phyloP scores from a whole-genome alignment of 2,329 filamentous ascomycete genomes.

The Hypoxylon sp. region DNA sequence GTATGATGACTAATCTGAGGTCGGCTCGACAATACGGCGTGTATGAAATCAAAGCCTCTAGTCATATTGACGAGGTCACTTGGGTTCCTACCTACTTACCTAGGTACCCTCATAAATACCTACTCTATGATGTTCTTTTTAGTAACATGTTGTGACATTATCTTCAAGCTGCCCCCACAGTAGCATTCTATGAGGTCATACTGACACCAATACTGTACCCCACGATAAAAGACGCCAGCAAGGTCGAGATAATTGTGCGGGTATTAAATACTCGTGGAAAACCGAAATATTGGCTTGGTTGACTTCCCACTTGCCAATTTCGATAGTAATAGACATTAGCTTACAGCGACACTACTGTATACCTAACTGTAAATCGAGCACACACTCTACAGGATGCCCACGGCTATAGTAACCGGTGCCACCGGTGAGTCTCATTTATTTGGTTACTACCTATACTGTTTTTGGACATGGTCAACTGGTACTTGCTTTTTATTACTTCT shows the following conservation, averaged over 20 bases:
- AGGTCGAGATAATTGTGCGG: neutral
- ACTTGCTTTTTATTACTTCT: neutral
- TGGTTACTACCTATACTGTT: too few species aligned
- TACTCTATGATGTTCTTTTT: neutral
- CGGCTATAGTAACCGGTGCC: slow-evolving; percentile 42
- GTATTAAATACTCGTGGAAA: neutral
- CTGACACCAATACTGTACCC: slow-evolving; percentile 6
- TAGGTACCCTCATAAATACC: too few species aligned
- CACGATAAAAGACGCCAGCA: neutral
- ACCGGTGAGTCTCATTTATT: slow-evolving; percentile 30
- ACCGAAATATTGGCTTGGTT: neutral
- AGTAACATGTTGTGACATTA: neutral
- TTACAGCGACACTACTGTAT: neutral
- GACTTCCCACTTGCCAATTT: neutral
- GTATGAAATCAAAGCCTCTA: too few species aligned
- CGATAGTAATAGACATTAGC: neutral
- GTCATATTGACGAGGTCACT: too few species aligned
- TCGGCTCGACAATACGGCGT: too few species aligned
- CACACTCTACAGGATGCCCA: slow-evolving; percentile 21
- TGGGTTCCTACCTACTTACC: too few species aligned
- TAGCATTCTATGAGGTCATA: slow-evolving; percentile 30
- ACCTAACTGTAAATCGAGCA: too few species aligned
- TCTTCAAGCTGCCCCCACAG: neutral
- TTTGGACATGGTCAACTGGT: neutral
- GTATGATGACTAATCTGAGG: too few species aligned